phyloP scores from a whole-genome alignment of 2,329 filamentous ascomycete species.

The Cercospora citrullina region DNA sequence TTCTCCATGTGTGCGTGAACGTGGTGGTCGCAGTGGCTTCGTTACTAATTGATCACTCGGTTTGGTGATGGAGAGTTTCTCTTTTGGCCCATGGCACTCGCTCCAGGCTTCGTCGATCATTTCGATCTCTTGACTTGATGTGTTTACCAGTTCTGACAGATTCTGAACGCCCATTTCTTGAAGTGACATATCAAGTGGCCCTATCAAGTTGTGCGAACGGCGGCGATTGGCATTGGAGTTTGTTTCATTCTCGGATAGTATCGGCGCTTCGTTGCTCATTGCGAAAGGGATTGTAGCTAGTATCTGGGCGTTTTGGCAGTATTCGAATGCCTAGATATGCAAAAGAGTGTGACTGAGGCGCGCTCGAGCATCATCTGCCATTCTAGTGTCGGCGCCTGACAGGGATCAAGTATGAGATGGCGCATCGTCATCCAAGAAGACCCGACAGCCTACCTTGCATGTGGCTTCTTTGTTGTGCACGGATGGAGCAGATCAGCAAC shows the following conservation, averaged over 20 bases:
- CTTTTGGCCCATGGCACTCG: neutral
- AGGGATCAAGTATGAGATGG: neutral
- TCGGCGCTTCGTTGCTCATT: neutral
- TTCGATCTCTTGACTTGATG: neutral
- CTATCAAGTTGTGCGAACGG: constrained; percentile 6
- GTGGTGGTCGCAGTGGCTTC: constrained; percentile 7
- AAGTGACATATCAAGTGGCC: constrained; percentile 3
- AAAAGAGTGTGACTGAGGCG: neutral
- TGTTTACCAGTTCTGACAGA: neutral
- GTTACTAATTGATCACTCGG: neutral
- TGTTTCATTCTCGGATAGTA: neutral
- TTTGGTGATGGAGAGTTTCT: neutral
- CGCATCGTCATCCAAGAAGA: neutral
- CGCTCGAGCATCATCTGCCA: neutral
- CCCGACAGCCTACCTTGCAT: neutral
- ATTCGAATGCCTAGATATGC: neutral
- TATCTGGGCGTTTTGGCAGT: neutral
- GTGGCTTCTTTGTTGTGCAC: neutral
- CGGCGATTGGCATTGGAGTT: constrained; percentile 2
- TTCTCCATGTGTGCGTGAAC: constrained; percentile 1
- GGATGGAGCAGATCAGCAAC: neutral
- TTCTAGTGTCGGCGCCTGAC: neutral
- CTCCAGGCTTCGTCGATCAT: neutral
- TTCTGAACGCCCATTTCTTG: neutral
- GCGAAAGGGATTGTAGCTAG: neutral